Conservation (phyloP, 768 basidiomycete genomes). For the Tricholoma hemisulphureum region DNA sequence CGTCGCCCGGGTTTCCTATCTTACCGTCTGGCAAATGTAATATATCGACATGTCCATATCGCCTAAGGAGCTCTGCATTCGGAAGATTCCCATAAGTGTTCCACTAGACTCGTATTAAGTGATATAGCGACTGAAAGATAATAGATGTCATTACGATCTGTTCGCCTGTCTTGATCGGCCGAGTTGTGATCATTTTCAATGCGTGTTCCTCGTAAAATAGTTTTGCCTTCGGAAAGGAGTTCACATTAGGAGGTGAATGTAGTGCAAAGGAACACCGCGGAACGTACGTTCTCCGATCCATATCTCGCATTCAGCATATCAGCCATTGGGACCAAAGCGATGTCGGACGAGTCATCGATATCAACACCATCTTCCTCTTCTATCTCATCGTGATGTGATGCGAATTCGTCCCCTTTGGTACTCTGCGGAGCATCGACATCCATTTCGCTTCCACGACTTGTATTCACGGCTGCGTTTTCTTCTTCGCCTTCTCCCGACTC, state of each 20-base stretch:
- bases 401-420: conserved; percentile 32
- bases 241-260: conserved; percentile 4
- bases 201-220: conserved; percentile 74
- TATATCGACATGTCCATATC: conserved; percentile 90
- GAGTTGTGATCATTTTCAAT: conserved; percentile 81
- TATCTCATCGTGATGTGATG: conserved; percentile 31
- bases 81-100: conserved; percentile 95
- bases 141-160: conserved; percentile 71
- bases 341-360: conserved; percentile 49
- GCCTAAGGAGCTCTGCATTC: conserved; percentile 89
- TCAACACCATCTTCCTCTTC: conserved; percentile 45
- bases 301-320: conserved; percentile 93
- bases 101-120: conserved; percentile 50
- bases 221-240: conserved; percentile 56
- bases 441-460: conserved; percentile 39
- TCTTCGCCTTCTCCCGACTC: conserved; percentile 36
- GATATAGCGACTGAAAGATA: conserved; percentile 2
- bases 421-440: conserved; percentile 36
- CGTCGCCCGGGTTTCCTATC: conserved; percentile 73
- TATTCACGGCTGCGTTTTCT: conserved; percentile 24
- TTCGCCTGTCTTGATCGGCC: conserved; percentile 67
- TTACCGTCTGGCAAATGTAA: conserved; percentile 51
- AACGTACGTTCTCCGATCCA: conserved; percentile 76
- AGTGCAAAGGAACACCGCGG: background rate
- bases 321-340: conserved; percentile 94